A percentile compares a stretch with the other conserved stretches of the same genome.
phyloP scores from a whole-genome alignment of 495 filamentous ascomycete species.

The Venustampulla echinocandica region DNA sequence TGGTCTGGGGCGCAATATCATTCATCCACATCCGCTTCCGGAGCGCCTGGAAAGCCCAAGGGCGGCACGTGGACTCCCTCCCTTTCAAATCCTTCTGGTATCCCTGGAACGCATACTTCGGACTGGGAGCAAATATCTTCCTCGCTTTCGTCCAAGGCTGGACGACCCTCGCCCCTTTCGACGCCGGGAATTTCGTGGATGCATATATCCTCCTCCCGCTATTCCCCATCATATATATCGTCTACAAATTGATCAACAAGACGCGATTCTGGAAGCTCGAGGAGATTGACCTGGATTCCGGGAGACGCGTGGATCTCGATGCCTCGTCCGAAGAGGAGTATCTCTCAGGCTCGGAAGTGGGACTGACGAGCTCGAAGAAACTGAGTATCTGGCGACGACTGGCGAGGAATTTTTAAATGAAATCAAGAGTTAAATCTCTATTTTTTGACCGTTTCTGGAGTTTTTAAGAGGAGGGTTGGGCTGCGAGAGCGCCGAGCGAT shows the following conservation, averaged over 20 bases:
- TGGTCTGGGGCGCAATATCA: constrained; percentile 59
- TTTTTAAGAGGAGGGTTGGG: too few relatives aligned
- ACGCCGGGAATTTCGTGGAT: constrained; percentile 52
- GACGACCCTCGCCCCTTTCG: constrained; percentile 46
- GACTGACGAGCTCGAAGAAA: not conserved
- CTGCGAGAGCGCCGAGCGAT: too few relatives aligned
- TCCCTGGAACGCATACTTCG: constrained; percentile 56
- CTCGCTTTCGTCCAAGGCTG: constrained; percentile 56
- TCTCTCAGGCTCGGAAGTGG: not conserved
- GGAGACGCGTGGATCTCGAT: not conserved
- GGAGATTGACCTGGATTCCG: not conserved
- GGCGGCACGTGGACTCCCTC: constrained; percentile 39
- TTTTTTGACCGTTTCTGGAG: too few relatives aligned
- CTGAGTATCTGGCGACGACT: not conserved
- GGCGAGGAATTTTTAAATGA: not conserved
- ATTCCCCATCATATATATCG: constrained; percentile 43
- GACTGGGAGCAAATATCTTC: constrained; percentile 51
- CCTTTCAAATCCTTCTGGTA: constrained; percentile 53
- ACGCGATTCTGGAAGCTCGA: not conserved
- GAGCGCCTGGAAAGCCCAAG: constrained; percentile 46
- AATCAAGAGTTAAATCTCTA: too few relatives aligned
- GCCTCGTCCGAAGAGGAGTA: not conserved
- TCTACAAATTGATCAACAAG: constrained; percentile 13
- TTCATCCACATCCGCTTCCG: constrained; percentile 63
- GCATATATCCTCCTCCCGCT: constrained; percentile 62